Evolutionary conservation across 805 yeast species (phyloP).

Genomic region (Pachysolen tannophilus): DNA sequence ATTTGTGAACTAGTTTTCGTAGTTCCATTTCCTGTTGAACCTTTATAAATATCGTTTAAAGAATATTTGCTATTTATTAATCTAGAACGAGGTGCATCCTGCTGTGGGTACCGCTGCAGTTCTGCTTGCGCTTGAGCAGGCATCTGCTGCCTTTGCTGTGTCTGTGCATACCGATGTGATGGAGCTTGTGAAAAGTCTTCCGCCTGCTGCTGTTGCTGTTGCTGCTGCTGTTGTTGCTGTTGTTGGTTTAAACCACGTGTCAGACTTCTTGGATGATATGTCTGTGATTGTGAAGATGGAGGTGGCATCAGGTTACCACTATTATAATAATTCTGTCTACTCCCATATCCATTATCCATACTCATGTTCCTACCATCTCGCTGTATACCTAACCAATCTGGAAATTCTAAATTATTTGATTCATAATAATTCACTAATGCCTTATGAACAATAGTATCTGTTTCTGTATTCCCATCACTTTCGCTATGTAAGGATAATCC

Average conservation of each 20-base stretch:
- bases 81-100: conserved; percentile 7
- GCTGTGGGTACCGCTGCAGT: conserved; percentile 6
- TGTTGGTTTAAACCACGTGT: too few relatives aligned
- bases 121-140: conserved; percentile 9
- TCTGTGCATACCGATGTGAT: background rate
- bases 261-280: too few relatives aligned
- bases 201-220: conserved; percentile 1
- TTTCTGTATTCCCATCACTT: conserved; percentile 24
- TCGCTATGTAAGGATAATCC: conserved; percentile 24
- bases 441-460: conserved; percentile 24
- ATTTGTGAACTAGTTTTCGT: too few relatives aligned
- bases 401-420: conserved; percentile 14
- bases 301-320: background rate
- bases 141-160: conserved; percentile 2
- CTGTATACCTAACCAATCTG: conserved; percentile 22
- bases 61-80: conserved; percentile 9
- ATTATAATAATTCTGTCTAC: too few relatives aligned
- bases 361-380: too few relatives aligned
- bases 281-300: too few relatives aligned
- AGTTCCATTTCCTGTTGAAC: conserved; percentile 1
- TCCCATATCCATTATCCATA: too few relatives aligned
- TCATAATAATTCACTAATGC: conserved; percentile 21
- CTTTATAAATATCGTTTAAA: conserved; percentile 9
- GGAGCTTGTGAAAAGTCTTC: too few relatives aligned
- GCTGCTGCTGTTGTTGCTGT: conserved; percentile 5